A percentile compares a stretch with the other conserved stretches of the same genome.
Evolutionary conservation across 2,329 filamentous ascomycete species (phyloP).

Genomic region (Scolecobasidium constrictum): DNA sequence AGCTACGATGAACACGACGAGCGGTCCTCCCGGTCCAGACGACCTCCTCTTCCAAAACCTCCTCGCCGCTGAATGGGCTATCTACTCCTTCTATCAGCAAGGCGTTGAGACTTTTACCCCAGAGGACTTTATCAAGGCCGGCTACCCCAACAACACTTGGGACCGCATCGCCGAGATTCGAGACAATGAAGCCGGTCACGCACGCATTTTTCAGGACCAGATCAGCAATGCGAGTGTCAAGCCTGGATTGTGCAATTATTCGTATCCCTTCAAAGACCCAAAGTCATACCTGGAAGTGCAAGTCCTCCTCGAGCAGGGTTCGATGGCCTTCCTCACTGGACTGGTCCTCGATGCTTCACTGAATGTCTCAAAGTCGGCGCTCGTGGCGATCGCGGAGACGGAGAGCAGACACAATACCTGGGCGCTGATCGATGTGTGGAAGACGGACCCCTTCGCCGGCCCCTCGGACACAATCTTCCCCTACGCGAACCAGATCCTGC

Average conservation of each 20-base stretch:
- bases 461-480: too few species aligned
- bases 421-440: too few species aligned
- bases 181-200: slow-evolving; percentile 35
- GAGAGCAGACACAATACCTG: too few species aligned
- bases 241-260: neutral
- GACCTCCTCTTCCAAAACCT: slow-evolving; percentile 36
- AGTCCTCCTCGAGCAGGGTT: too few species aligned
- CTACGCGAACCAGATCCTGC: too few species aligned
- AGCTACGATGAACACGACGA: slow-evolving; percentile 19
- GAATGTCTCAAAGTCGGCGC: too few species aligned
- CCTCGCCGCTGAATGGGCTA: slow-evolving; percentile 33
- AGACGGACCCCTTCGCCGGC: too few species aligned
- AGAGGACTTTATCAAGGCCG: slow-evolving; percentile 22
- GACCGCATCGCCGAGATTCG: slow-evolving; percentile 29
- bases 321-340: too few species aligned
- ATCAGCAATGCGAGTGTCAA: slow-evolving; percentile 32
- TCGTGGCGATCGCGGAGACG: too few species aligned
- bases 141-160: slow-evolving; percentile 30
- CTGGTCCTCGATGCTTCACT: too few species aligned
- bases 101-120: slow-evolving; percentile 30
- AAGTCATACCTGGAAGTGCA: too few species aligned
- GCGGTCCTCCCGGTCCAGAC: slow-evolving; percentile 24
- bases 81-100: slow-evolving; percentile 35
- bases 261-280: too few species aligned
- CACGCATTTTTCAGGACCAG: slow-evolving; percentile 33